phyloP scores from a whole-genome alignment of 192 early-diverging fungal species.

The Pilaira anomala region DNA sequence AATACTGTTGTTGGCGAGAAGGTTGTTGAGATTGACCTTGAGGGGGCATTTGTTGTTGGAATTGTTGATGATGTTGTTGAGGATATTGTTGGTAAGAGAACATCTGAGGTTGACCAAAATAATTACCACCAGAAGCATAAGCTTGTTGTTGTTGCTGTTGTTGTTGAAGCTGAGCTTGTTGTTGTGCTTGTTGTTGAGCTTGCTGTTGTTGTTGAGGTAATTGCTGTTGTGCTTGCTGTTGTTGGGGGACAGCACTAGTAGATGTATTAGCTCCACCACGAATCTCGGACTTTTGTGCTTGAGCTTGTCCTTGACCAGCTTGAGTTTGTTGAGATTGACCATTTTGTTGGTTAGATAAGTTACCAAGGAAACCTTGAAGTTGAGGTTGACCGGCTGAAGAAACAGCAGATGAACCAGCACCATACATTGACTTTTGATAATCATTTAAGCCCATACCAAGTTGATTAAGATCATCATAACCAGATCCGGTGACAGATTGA shows the following conservation, averaged over 20 bases:
- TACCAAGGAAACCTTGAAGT: slow-evolving; percentile 29
- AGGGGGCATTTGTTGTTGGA: slow-evolving; percentile 34
- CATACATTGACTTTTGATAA: slow-evolving; percentile 44
- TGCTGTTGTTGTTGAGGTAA: slow-evolving; percentile 26
- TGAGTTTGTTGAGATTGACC: slow-evolving; percentile 27
- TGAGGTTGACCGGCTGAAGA: slow-evolving; percentile 11
- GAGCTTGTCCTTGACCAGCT: slow-evolving; percentile 18
- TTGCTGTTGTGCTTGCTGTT: slow-evolving; percentile 31
- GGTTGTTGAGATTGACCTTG: slow-evolving; percentile 36
- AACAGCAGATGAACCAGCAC: not conserved
- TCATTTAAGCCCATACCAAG: slow-evolving; percentile 30
- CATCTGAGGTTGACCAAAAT: slow-evolving; percentile 40
- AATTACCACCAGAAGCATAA: slow-evolving; percentile 14
- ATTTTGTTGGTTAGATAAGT: slow-evolving; percentile 27
- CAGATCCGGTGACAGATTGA: slow-evolving; percentile 16
- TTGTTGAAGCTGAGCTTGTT: slow-evolving; percentile 23
- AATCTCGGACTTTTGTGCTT: slow-evolving; percentile 29
- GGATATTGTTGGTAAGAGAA: slow-evolving; percentile 51
- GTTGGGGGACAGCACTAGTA: slow-evolving; percentile 11
- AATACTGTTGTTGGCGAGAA: slow-evolving; percentile 35
- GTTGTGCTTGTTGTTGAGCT: slow-evolving; percentile 22
- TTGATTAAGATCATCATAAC: slow-evolving; percentile 46
- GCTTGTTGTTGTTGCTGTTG: slow-evolving; percentile 22
- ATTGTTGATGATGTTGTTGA: slow-evolving; percentile 42
- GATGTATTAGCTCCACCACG: slow-evolving; percentile 4